Base-by-base conservation (phyloP, 495 filamentous ascomycete species). In the Penicillium pulvis region DNA sequence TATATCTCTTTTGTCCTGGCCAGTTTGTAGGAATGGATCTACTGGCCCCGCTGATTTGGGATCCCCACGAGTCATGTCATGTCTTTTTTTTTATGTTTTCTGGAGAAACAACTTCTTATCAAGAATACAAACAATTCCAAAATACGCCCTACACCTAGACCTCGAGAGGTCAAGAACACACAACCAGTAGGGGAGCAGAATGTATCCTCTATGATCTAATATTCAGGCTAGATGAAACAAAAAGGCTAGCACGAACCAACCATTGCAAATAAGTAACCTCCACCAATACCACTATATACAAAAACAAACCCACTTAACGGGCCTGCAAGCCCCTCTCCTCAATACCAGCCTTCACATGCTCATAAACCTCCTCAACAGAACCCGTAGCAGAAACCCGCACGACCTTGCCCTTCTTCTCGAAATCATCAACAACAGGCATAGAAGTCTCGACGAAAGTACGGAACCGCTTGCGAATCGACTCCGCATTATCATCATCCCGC, bases 401-500 rank as follows among this genome's bases (percentile, higher is more conserved):
- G 23, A 98, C 92, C 73, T 88, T 89, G 45, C 81, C 84, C 74
- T 92, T 75, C 58, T 75, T 78, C 75, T 88, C 87, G 74, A 89
- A 98, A 65, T 88, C 84, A 60, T 94, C 82, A 48, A 98, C 92
- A 36, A 97, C 94, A 42, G 94, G 94, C 92, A 98, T 96, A 71
- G 90, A 95, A 3, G 92, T 96, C 73, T 97, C 91, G 28, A 94
- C 79, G 67, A 98, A 98, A 4, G 88, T 92, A 58, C 86, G 83
- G 79, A 98, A 98, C 39, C 94, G 82, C 86, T 98, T 98, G 75
- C 87, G 89, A 73, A 97, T 98, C 64, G 87, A 91, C 78, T 96
- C 94, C 44, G 84, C 87, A 74, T 98, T 98, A 73, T 98, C 94
- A 72, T 98, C 94, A 28, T 88, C 79, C 51, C 94, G 80, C 11